Conservation (phyloP, 2,329 filamentous ascomycete species). For the Cucurbitaria berberidis region DNA sequence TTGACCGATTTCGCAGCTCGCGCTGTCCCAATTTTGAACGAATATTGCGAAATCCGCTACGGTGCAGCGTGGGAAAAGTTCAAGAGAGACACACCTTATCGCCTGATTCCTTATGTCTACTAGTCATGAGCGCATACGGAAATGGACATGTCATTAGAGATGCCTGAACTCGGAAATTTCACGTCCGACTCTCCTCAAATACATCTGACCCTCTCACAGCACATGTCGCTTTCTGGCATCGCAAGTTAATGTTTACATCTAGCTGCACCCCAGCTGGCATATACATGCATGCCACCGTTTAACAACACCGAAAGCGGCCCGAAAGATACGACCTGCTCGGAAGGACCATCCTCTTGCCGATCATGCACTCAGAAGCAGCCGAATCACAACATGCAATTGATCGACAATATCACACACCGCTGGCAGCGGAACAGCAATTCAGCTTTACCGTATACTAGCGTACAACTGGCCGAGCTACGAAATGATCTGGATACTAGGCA, state of each 20-base stretch:
- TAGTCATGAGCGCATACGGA: conserved; percentile 5
- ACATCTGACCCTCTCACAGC: neutral
- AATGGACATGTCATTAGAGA: neutral
- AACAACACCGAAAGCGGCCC: conserved; percentile 2
- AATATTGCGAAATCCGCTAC: conserved; percentile 55
- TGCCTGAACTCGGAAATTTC: neutral
- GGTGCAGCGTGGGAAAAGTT: conserved; percentile 50
- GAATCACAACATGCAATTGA: conserved; percentile 2
- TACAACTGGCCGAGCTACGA: conserved; percentile 7
- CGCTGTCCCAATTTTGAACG: conserved; percentile 56
- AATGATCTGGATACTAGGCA: conserved; percentile 16
- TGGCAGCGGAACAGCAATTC: conserved; percentile 8
- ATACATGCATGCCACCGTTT: conserved; percentile 8
- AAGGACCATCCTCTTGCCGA: conserved; percentile 1
- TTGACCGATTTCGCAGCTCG: conserved; percentile 54
- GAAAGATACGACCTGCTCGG: neutral
- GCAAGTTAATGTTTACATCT: conserved; percentile 1
- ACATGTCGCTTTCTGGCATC: neutral
- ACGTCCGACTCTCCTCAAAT: neutral
- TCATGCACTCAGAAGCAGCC: neutral
- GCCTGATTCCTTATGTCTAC: conserved; percentile 43
- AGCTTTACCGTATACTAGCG: conserved; percentile 17
- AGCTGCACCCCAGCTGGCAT: neutral
- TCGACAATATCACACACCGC: neutral
- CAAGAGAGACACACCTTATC: conserved; percentile 50